Base-by-base conservation (phyloP, 1,139 yeast species). In the Geotrichum macrosporum region DNA sequence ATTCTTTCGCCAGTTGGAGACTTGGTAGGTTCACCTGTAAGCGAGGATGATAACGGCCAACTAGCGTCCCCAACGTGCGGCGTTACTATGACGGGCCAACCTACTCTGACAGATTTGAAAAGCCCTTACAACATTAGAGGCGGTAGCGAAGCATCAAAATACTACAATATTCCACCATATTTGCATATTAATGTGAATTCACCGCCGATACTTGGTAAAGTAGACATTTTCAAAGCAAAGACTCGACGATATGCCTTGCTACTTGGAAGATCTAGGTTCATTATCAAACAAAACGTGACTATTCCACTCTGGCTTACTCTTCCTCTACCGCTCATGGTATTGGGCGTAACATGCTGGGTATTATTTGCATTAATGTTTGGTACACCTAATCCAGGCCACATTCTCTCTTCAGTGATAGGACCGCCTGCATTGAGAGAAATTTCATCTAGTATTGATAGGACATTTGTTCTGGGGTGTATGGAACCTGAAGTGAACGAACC, bases 401-500 rank as follows among this genome's bases (percentile, higher is more conserved):
- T 46, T 13, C 27, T 49, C 12, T 45, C 47, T 9, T 42, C 47
- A 5, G 31, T 42, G 15, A 24, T 21, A 21, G 44, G 42, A 20
- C 46, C 44, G 13, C 50, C 48, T 3, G 36, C 33, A n/a, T 21
- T 48, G 16, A 43, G 51, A 12, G 51, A 44, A 29, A 48, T 48
- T 19, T 19, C 46, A 20, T 46, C 48, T 9, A 26, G 35, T 26
- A 34, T 45, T 8, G 51, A 48, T 21, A 41, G 40, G 29, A 48
- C 51, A 5, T 48, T 45, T 29, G 44, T 26, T n/a, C 22, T 45
- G 10, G 71, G 71, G 15, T 67, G 71, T 50, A 51, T 52, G 20
- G 69, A 56, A 27, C 69, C 69, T 5, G 64, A 58, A 24, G 57
- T 55, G 18, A 33, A 45, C 26, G 59, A 50, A 16, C 70, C 70